phyloP scores from a whole-genome alignment of 1,139 yeast species.

The Pneumocystis jirovecii region DNA sequence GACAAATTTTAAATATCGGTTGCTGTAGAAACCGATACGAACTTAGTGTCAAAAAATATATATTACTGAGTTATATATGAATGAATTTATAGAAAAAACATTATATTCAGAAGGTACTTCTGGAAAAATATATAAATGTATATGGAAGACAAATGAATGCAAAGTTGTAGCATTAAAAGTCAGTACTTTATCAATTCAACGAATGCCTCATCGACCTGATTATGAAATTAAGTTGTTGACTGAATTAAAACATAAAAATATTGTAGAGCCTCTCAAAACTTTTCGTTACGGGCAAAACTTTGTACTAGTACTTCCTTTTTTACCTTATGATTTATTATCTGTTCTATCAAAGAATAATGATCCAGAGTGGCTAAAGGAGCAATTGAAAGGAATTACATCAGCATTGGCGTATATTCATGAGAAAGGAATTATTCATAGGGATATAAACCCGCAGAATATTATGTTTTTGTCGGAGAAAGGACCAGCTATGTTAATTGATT shows the following conservation, averaged over 20 bases:
- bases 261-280: background rate
- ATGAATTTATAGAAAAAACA: background rate
- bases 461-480: constrained; percentile 28
- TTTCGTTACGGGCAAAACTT: background rate
- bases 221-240: background rate
- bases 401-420: constrained; percentile 74
- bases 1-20: background rate
- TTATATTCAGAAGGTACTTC: background rate
- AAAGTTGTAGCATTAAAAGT: background rate
- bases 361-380: background rate
- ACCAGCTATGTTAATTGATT: background rate
- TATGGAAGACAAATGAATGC: background rate
- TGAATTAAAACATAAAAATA: background rate
- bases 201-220: background rate
- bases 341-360: background rate
- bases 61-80: background rate
- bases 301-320: background rate
- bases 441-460: constrained; percentile 89
- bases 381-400: background rate
- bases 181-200: background rate
- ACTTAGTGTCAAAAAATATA: background rate
- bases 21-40: background rate
- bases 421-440: constrained; percentile 92
- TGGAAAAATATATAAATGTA: background rate
- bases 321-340: background rate